phyloP scores from a whole-genome alignment of 305 asterid species.

The Ruellia speciosa region DNA sequence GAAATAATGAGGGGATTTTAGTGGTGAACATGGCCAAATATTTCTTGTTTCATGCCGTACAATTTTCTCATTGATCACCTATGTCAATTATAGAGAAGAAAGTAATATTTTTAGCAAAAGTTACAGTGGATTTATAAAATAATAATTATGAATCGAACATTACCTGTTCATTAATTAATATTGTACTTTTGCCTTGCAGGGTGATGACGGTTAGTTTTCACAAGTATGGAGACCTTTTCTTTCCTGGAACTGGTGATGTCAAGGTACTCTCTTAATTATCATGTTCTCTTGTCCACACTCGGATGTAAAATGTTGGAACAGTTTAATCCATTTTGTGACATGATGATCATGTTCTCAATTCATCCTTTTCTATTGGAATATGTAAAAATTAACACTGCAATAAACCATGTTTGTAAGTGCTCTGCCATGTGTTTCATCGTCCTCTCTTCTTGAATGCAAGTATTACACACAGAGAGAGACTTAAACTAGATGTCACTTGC shows the following conservation, averaged over 20 bases:
- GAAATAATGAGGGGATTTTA: not conserved
- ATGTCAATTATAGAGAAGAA: not conserved
- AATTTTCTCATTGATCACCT: slow-evolving; percentile 5
- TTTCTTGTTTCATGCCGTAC: slow-evolving; percentile 7
- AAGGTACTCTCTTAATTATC: slow-evolving; percentile 53
- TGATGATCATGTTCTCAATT: too few species aligned
- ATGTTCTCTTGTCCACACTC: not conserved
- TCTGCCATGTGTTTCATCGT: too few species aligned
- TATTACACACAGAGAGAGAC: too few species aligned
- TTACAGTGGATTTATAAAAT: not conserved
- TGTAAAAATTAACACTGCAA: too few species aligned
- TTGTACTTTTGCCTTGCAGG: slow-evolving; percentile 43
- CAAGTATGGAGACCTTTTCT: slow-evolving; percentile 89
- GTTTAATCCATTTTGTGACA: too few species aligned
- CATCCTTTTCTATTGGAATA: too few species aligned
- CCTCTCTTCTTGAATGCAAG: too few species aligned
- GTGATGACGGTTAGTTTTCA: slow-evolving; percentile 99
- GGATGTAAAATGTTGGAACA: too few species aligned
- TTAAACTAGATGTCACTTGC: too few species aligned
- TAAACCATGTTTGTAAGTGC: too few species aligned
- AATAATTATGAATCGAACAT: not conserved
- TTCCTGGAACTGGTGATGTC: slow-evolving; percentile 96
- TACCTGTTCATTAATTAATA: slow-evolving; percentile 3
- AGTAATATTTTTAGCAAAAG: not conserved
- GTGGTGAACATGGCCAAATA: not conserved